Percentiles rank a stretch among this genome's conserved stretches.
Conservation (phyloP, 495 filamentous ascomycete species). For the Aspergillus asperescens region DNA sequence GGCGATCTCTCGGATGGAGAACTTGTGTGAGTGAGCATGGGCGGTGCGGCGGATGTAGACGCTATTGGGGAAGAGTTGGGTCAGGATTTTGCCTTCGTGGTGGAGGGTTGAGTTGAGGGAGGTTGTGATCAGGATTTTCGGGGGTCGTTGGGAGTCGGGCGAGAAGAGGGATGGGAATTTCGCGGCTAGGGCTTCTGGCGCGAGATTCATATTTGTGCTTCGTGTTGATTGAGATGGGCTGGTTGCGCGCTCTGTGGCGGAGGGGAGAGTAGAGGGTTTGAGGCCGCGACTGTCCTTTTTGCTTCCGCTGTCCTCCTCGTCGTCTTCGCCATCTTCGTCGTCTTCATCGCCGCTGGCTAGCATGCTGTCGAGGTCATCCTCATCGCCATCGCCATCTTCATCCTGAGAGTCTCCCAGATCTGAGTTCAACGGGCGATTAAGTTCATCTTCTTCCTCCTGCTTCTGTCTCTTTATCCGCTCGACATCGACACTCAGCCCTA, state of each 20-base stretch:
- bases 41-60: constrained; percentile 79
- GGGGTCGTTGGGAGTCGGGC: constrained; percentile 48
- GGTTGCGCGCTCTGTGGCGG: constrained; percentile 50
- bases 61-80: constrained; percentile 76
- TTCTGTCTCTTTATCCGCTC: constrained; percentile 68
- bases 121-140: constrained; percentile 89
- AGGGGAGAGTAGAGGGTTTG: constrained; percentile 33
- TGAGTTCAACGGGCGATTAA: constrained; percentile 31
- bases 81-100: constrained; percentile 70
- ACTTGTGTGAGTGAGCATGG: constrained; percentile 76
- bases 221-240: constrained; percentile 58
- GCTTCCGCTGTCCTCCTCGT: constrained; percentile 34
- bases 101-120: constrained; percentile 79
- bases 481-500: constrained; percentile 73
- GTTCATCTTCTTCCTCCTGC: constrained; percentile 56
- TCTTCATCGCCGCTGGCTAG: constrained; percentile 38
- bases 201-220: constrained; percentile 66
- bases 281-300: constrained; percentile 36
- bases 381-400: constrained; percentile 41
- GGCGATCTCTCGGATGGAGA: constrained; percentile 83
- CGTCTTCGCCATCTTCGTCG: constrained; percentile 37
- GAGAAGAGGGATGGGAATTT: constrained; percentile 82
- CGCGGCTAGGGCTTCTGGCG: constrained; percentile 59
- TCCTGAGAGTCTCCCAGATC: constrained; percentile 39
- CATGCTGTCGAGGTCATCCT: constrained; percentile 51